These are phyloP conservation scores for Sordariomycetes sp. DNA, from an alignment of 2,329 filamentous ascomycete species.

Conservation along the genomic window DNA sequence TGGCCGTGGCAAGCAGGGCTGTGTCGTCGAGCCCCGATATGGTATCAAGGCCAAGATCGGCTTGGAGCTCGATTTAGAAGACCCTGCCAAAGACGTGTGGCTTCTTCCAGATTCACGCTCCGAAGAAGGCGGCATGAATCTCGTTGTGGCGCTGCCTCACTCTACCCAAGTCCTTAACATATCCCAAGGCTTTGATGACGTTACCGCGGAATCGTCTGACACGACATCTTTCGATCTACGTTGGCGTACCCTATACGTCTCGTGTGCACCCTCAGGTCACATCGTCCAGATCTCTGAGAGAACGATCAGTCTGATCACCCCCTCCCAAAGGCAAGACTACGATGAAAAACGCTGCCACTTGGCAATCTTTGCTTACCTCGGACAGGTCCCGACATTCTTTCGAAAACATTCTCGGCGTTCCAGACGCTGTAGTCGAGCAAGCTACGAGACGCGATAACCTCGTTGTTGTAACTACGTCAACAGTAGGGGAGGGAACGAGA, in stretches of 20 bases:
- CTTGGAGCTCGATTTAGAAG: conserved; percentile 41
- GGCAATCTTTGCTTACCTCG: too few species aligned
- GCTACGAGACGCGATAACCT: conserved; percentile 30
- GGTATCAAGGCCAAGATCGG: conserved; percentile 62
- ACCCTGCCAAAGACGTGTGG: conserved; percentile 44
- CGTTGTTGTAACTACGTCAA: conserved; percentile 31
- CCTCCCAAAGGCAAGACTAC: conserved; percentile 24
- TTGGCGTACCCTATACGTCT: conserved; percentile 41
- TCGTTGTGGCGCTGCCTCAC: conserved; percentile 41
- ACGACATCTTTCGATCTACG: conserved; percentile 38
- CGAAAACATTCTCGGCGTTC: conserved; percentile 19
- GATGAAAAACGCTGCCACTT: conserved; percentile 1
- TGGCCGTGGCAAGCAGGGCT: conserved; percentile 52
- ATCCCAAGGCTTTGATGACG: conserved; percentile 34
- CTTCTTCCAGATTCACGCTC: conserved; percentile 1
- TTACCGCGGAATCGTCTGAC: conserved; percentile 30
- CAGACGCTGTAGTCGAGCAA: conserved; percentile 24
- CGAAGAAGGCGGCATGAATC: conserved; percentile 12
- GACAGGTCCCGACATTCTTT: conserved; percentile 18
- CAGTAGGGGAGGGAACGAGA: conserved; percentile 24
- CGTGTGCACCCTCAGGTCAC: conserved; percentile 21
- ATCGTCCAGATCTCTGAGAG: conserved; percentile 47
- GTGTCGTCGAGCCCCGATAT: conserved; percentile 58
- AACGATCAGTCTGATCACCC: conserved; percentile 28
- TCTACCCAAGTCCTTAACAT: conserved; percentile 39